These are phyloP conservation scores for Cladosporium sp. DNA, from an alignment of 2,329 filamentous ascomycete genomes.

Conservation along the genomic window DNA sequence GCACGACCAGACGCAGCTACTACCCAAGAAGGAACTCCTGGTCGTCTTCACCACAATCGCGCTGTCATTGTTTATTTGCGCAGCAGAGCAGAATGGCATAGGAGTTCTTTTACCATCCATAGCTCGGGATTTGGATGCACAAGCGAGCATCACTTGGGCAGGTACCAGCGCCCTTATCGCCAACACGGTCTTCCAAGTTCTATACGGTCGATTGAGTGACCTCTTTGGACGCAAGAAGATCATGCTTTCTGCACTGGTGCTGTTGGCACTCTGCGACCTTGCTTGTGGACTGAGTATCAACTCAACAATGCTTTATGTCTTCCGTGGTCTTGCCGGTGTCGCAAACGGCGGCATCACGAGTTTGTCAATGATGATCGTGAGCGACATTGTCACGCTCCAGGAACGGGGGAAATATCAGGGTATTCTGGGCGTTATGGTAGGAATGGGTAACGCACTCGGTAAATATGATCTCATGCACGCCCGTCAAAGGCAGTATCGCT, in stretches of 20 bases:
- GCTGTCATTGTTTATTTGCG: slow-evolving; percentile 56
- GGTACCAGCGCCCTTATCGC: slow-evolving; percentile 57
- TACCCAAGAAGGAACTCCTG: slow-evolving; percentile 54
- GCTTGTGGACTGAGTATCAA: slow-evolving; percentile 60
- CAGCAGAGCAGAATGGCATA: slow-evolving; percentile 61
- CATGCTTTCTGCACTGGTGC: slow-evolving; percentile 54
- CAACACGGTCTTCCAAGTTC: slow-evolving; percentile 64
- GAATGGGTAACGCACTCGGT: slow-evolving; percentile 45
- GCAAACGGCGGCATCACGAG: slow-evolving; percentile 63
- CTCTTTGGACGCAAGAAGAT: slow-evolving; percentile 56
- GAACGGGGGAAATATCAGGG: slow-evolving; percentile 58
- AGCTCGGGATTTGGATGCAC: slow-evolving; percentile 41
- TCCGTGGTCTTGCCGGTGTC: slow-evolving; percentile 61
- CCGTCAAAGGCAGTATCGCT: background rate
- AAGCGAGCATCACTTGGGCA: slow-evolving; percentile 58
- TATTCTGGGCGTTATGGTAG: slow-evolving; percentile 49
- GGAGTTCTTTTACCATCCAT: slow-evolving; percentile 44
- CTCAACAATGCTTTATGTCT: slow-evolving; percentile 61
- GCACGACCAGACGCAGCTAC: slow-evolving; percentile 60
- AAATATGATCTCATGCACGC: background rate
- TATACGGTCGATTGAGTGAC: slow-evolving; percentile 55
- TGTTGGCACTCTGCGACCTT: slow-evolving; percentile 61
- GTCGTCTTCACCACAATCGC: slow-evolving; percentile 57
- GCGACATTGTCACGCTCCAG: slow-evolving; percentile 61
- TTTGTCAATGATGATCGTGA: slow-evolving; percentile 63